Evolutionary conservation across 768 basidiomycete genomes (phyloP).

Genomic region (Termitomyces sp.): DNA sequence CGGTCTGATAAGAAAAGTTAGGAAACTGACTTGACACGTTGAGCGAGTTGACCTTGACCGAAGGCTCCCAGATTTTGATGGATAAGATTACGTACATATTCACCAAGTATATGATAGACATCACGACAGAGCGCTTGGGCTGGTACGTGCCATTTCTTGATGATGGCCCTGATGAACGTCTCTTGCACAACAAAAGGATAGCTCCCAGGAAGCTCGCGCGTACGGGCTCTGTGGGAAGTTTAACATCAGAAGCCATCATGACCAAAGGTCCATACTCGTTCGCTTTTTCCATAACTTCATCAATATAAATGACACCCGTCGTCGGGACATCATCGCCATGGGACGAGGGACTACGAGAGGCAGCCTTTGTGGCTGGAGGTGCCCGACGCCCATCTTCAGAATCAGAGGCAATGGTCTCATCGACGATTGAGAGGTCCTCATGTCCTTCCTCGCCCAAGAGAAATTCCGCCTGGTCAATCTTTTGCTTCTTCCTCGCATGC

Average conservation of each 20-base stretch:
- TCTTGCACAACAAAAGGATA: slow-evolving; percentile 60
- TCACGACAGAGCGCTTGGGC: slow-evolving; percentile 36
- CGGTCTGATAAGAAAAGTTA: not conserved
- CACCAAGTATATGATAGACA: slow-evolving; percentile 29
- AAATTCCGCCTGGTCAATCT: slow-evolving; percentile 21
- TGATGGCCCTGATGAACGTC: slow-evolving; percentile 38
- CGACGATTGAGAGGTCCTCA: not conserved
- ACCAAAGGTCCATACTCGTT: slow-evolving; percentile 32
- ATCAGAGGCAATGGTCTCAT: not conserved
- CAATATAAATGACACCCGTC: slow-evolving; percentile 34
- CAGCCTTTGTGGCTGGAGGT: not conserved
- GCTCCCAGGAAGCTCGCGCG: slow-evolving; percentile 63
- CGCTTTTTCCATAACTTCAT: slow-evolving; percentile 45
- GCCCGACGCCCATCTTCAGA: not conserved
- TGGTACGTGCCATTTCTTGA: slow-evolving; percentile 43
- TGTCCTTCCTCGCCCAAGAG: slow-evolving; percentile 33
- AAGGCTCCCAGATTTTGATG: slow-evolving; percentile 42
- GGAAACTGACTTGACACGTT: slow-evolving; percentile 33
- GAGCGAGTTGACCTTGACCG: slow-evolving; percentile 46
- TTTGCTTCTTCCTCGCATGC: slow-evolving; percentile 5
- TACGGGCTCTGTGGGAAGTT: slow-evolving; percentile 43
- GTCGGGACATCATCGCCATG: not conserved
- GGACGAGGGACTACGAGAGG: not conserved
- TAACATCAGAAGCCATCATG: not conserved
- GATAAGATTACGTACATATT: slow-evolving; percentile 38